Evolutionary conservation across 2,329 filamentous ascomycete genomes (phyloP).

Genomic region (Aureobasidium vineae): DNA sequence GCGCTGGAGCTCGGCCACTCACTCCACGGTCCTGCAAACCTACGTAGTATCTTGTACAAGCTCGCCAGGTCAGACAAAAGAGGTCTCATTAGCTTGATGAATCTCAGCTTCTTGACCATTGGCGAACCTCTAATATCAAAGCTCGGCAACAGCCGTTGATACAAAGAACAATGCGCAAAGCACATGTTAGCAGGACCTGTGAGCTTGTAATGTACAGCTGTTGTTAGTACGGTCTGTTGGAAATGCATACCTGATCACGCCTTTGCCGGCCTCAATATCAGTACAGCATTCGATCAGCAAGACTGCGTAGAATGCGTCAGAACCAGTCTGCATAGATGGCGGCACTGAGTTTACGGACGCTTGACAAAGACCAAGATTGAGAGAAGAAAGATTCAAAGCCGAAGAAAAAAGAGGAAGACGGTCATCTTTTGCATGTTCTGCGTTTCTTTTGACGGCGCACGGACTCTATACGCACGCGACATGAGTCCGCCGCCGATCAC

Average conservation of each 20-base stretch:
- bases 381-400: neutral
- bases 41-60: conserved; percentile 15
- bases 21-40: neutral
- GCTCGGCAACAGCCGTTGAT: neutral
- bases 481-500: neutral
- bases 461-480: conserved; percentile 11
- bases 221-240: neutral
- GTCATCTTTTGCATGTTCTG: neutral
- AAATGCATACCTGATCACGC: neutral
- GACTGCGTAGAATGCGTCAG: neutral
- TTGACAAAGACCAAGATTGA: neutral
- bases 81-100: conserved; percentile 30
- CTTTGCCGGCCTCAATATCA: neutral
- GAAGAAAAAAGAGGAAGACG: neutral
- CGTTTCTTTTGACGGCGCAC: conserved; percentile 13
- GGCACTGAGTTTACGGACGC: neutral
- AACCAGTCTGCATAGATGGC: neutral
- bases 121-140: conserved; percentile 13
- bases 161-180: neutral
- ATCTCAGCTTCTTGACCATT: conserved; percentile 14
- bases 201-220: neutral
- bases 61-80: neutral
- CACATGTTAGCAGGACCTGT: neutral
- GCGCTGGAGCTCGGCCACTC: conserved; percentile 21
- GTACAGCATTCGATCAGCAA: neutral